Base-by-base conservation (phyloP, 1,284 basidiomycete species). In the Lentinula novae-zelandiae region DNA sequence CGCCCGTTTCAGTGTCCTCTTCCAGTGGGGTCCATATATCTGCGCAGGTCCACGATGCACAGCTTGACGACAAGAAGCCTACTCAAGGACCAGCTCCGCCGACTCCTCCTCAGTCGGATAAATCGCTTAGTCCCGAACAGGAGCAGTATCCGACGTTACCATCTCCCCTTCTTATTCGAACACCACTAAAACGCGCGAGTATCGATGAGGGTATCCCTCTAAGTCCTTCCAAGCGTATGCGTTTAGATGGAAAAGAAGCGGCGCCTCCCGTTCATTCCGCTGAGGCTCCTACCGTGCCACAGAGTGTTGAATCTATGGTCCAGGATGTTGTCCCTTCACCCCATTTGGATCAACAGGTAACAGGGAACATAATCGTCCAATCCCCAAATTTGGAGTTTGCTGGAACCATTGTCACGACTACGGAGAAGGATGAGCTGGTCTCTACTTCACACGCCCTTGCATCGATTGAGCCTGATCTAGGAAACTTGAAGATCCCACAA, bases 81-180 rank as follows among this genome's bases (percentile, higher is more conserved):
- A 20, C 34, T 5, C 27, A 34, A 36, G 59, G 46, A 34, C 39
- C 40, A 12, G 49, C 54, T 17, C 61, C 61, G 5, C 63, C 58
- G 9, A 64, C 63, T 17, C 63, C 63, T 39, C 61, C 63, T 10
- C 52, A 44, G 17, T 64, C 63, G 15, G 51, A 51, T 10, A 64
- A 62, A 53, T 64, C 63, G 3, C 62, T 64, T 49, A 60, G 54
- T 50, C 51, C 62, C 20, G 62, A 62, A 13, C 42, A 58, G n/a
- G 57, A 58, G 20, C 39, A 52, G 7, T 31, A 36, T 17, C 17
- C 22, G 10, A 40, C 36, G 12, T 31, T 54, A n/a, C 42, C 54
- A 20, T 33, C 42, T 42, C 27, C 54, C 31, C 12, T 46, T 12
- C 20, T 20, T 12, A 22, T 46, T 20, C 44, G 44, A 17, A 27